These are phyloP conservation scores for Lathyrus sativus DNA, from an alignment of 306 rosid genomes.

Conservation along the genomic window DNA sequence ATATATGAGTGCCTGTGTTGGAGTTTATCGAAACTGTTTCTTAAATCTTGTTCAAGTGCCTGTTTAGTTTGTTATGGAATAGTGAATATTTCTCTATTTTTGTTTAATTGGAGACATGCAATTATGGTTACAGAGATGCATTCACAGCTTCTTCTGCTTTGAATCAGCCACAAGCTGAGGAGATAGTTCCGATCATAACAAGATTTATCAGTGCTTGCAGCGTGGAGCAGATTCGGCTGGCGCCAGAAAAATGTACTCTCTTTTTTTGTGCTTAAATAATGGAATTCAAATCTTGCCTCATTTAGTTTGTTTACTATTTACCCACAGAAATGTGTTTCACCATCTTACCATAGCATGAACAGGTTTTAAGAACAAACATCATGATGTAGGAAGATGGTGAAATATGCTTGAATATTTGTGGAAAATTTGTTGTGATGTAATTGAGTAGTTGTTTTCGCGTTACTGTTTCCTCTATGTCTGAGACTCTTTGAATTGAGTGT, in stretches of 20 bases:
- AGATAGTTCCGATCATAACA: slow-evolving; percentile 47
- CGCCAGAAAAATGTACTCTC: slow-evolving; percentile 72
- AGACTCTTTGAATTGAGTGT: background rate
- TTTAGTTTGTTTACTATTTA: background rate
- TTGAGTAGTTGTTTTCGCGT: background rate
- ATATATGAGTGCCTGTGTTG: background rate
- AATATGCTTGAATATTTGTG: slow-evolving; percentile 2
- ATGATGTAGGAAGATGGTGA: background rate
- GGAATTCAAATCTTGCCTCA: background rate
- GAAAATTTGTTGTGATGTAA: background rate
- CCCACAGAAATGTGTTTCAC: background rate
- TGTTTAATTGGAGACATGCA: background rate
- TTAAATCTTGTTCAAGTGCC: background rate
- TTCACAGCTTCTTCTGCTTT: slow-evolving; percentile 47
- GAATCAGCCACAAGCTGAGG: slow-evolving; percentile 64
- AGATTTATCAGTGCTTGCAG: slow-evolving; percentile 63
- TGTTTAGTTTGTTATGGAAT: slow-evolving; percentile 22
- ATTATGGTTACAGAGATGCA: slow-evolving; percentile 70
- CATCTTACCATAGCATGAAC: background rate
- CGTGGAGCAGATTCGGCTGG: slow-evolving; percentile 74
- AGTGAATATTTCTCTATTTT: background rate
- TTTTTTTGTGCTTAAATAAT: background rate
- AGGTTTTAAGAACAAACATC: background rate
- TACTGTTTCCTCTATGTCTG: background rate
- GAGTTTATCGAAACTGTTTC: background rate